phyloP scores from a whole-genome alignment of 768 basidiomycete species.

The Rhizopogon rudus region DNA sequence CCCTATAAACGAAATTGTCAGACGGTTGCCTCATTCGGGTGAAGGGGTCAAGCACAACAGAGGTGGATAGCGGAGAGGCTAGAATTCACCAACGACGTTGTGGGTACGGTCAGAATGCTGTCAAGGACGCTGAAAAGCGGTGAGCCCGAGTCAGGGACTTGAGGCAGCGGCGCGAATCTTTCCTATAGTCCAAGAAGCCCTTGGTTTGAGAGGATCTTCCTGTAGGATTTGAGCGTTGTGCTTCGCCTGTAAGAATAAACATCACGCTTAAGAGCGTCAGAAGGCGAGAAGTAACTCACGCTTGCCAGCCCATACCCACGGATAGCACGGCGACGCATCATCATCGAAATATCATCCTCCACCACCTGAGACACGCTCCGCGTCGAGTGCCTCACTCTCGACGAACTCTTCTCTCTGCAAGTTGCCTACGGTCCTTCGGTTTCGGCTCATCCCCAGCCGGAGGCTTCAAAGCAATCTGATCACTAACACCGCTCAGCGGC shows the following conservation, averaged over 20 bases:
- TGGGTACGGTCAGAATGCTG: constrained; percentile 7
- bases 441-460: constrained; percentile 13
- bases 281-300: constrained; percentile 34
- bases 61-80: constrained; percentile 9
- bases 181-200: constrained; percentile 80
- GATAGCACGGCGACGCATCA: no score
- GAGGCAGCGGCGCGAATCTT: constrained; percentile 47
- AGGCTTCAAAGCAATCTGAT: constrained; percentile 9
- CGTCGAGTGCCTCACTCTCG: constrained; percentile 11
- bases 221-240: constrained; percentile 53
- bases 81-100: constrained; percentile 12
- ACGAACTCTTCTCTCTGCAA: constrained; percentile 18
- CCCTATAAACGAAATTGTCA: constrained; percentile 41
- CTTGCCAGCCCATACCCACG: constrained; percentile 58
- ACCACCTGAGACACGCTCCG: constrained; percentile 43
- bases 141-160: constrained; percentile 11
- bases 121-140: constrained; percentile 8
- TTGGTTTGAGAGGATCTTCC: constrained; percentile 60
- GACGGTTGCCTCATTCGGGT: constrained; percentile 29
- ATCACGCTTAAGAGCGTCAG: background rate
- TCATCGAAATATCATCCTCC: constrained; percentile 76
- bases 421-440: constrained; percentile 18
- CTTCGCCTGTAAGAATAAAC: constrained; percentile 39
- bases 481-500: constrained; percentile 15
- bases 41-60: constrained; percentile 8